Conservation (phyloP, 306 rosid genomes). For the Cucumis hystrix region DNA sequence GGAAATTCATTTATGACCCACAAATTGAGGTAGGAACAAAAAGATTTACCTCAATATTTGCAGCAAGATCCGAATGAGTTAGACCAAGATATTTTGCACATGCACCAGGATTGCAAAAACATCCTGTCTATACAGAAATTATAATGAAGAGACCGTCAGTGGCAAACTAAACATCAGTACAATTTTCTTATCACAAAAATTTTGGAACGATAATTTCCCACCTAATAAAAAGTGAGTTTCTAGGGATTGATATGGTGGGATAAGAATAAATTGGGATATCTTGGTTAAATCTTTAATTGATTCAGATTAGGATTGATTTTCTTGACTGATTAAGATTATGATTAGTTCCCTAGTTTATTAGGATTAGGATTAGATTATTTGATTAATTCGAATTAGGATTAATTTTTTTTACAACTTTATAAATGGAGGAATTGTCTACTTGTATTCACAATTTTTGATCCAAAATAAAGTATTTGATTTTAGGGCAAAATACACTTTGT, state of each 20-base stretch:
- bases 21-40: not conserved
- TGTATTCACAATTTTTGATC: too few relatives aligned
- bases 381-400: too few relatives aligned
- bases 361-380: too few relatives aligned
- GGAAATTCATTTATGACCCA: not conserved
- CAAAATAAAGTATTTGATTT: too few relatives aligned
- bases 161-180: not conserved
- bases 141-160: not conserved
- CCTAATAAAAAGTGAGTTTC: not conserved
- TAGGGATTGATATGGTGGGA: not conserved
- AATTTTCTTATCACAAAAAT: not conserved
- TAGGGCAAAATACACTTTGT: too few relatives aligned
- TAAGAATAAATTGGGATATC: too few relatives aligned
- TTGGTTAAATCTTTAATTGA: too few relatives aligned
- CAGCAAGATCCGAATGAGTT: conserved; percentile 66
- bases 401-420: too few relatives aligned
- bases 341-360: too few relatives aligned
- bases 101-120: conserved; percentile 99
- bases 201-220: not conserved
- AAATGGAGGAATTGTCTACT: too few relatives aligned
- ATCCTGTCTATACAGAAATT: conserved; percentile 73
- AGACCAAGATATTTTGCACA: conserved; percentile 93
- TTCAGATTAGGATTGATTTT: too few relatives aligned
- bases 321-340: too few relatives aligned
- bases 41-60: conserved; percentile 61